A percentile compares a stretch with the other conserved stretches of the same genome.
Evolutionary conservation across 2,329 filamentous ascomycete species (phyloP).

Genomic region (Aureobasidium leucospermi): DNA sequence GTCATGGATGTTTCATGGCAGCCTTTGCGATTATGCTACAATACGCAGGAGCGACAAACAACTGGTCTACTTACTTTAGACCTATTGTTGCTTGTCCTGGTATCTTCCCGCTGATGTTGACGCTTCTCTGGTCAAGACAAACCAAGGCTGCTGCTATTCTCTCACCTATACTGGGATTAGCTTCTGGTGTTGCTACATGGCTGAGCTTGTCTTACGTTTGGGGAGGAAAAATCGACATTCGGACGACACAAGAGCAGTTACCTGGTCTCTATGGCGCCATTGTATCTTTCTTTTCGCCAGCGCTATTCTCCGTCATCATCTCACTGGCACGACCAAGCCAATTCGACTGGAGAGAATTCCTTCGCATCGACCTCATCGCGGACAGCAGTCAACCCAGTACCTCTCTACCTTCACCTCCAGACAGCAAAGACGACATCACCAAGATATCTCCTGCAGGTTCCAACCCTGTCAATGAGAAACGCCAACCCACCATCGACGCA

Average conservation of each 20-base stretch:
- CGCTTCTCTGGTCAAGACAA: conserved; percentile 40
- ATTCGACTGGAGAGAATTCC: conserved; percentile 41
- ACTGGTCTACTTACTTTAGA: conserved; percentile 38
- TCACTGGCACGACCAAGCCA: conserved; percentile 27
- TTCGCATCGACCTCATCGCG: conserved; percentile 40
- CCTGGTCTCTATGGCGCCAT: conserved; percentile 41
- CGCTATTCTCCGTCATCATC: conserved; percentile 39
- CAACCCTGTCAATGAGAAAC: background rate
- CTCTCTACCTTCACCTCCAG: conserved; percentile 15
- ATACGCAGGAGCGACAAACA: conserved; percentile 44
- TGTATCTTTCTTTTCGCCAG: conserved; percentile 40
- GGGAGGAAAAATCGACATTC: conserved; percentile 35
- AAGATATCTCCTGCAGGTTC: background rate
- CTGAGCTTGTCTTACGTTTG: conserved; percentile 33
- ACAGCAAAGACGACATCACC: conserved; percentile 6
- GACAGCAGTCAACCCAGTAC: conserved; percentile 23
- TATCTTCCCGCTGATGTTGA: conserved; percentile 40
- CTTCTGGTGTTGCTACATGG: conserved; percentile 39
- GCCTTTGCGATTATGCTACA: conserved; percentile 41
- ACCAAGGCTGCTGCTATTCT: conserved; percentile 39
- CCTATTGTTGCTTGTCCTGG: conserved; percentile 37
- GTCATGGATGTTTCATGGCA: conserved; percentile 43
- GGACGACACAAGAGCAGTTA: conserved; percentile 33
- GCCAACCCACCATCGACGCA: background rate
- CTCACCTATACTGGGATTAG: conserved; percentile 39